Conservation (phyloP, 768 basidiomycete genomes). For the Tubosaeta sp. region DNA sequence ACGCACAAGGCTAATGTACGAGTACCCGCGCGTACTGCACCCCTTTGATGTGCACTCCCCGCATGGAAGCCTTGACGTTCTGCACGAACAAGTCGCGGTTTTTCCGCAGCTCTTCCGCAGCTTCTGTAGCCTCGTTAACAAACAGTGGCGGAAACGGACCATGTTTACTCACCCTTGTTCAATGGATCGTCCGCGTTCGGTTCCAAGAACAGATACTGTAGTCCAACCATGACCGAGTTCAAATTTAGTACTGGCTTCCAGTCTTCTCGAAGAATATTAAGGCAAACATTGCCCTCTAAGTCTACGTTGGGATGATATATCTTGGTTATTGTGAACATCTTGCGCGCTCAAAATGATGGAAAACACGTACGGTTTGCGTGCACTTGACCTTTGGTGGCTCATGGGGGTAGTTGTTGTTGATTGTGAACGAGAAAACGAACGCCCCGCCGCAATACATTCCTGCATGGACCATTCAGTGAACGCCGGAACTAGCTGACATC, state of each 20-base stretch:
- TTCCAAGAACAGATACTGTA: constrained; percentile 98
- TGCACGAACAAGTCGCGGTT: constrained; percentile 77
- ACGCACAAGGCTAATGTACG: constrained; percentile 34
- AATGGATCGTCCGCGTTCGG: constrained; percentile 98
- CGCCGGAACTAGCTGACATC: background rate
- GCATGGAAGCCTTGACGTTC: constrained; percentile 88
- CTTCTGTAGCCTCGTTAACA: constrained; percentile 55
- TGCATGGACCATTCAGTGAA: constrained; percentile 28
- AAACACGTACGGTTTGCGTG: constrained; percentile 72
- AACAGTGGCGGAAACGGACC: background rate
- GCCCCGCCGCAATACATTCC: constrained; percentile 98
- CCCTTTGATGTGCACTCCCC: constrained; percentile 73
- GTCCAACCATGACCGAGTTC: constrained; percentile 96
- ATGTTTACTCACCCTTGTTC: constrained; percentile 82
- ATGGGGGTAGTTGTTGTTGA: constrained; percentile 98
- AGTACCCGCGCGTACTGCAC: constrained; percentile 76
- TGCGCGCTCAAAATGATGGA: background rate
- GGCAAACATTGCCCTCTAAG: constrained; percentile 95
- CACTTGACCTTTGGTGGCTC: constrained; percentile 99
- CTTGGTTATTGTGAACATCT: constrained; percentile 37
- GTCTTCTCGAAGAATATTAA: constrained; percentile 98
- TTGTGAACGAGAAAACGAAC: constrained; percentile 91
- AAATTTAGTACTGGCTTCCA: constrained; percentile 99
- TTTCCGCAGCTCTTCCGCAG: constrained; percentile 89
- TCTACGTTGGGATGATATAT: constrained; percentile 99